Evolutionary conservation across 208 protist genomes (phyloP).

Genomic region (Blastocrithidia nonstop): DNA sequence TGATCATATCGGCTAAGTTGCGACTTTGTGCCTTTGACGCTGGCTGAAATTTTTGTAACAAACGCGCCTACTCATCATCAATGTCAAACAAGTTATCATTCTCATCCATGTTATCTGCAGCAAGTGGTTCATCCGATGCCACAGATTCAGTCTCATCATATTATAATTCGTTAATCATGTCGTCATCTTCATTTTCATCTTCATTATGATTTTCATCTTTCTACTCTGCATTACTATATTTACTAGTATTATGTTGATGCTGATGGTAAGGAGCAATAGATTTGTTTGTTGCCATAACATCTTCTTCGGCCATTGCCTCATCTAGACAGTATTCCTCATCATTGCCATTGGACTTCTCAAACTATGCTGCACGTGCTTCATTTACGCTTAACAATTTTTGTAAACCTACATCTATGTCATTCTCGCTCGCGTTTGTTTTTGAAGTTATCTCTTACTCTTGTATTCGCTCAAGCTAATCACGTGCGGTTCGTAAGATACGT

Average conservation of each 20-base stretch:
- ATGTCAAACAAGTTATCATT: slow-evolving; percentile 62
- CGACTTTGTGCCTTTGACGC: slow-evolving; percentile 70
- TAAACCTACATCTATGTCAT: slow-evolving; percentile 8
- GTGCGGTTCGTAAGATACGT: slow-evolving; percentile 58
- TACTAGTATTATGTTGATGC: slow-evolving; percentile 6
- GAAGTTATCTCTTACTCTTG: slow-evolving; percentile 16
- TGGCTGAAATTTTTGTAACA: slow-evolving; percentile 82
- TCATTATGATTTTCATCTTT: slow-evolving; percentile 5
- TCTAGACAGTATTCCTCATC: slow-evolving; percentile 19
- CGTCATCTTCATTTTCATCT: slow-evolving; percentile 30
- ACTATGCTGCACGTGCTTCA: no score
- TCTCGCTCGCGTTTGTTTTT: background rate
- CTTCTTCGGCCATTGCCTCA: slow-evolving; percentile 2
- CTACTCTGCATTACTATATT: slow-evolving; percentile 6
- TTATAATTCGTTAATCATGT: slow-evolving; percentile 54
- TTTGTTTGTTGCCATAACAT: background rate
- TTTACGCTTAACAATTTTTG: no score
- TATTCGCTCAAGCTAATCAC: slow-evolving; percentile 50
- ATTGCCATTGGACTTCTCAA: background rate
- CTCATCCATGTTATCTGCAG: slow-evolving; percentile 11
- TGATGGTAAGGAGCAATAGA: slow-evolving; percentile 7
- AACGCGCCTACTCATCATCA: slow-evolving; percentile 74
- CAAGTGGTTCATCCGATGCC: slow-evolving; percentile 65
- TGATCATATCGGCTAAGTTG: slow-evolving; percentile 84
- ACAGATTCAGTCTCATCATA: slow-evolving; percentile 63